A percentile compares a stretch with the other conserved stretches of the same genome.
Evolutionary conservation across 306 rosid genomes (phyloP).

Genomic region (Cicer arietinum): DNA sequence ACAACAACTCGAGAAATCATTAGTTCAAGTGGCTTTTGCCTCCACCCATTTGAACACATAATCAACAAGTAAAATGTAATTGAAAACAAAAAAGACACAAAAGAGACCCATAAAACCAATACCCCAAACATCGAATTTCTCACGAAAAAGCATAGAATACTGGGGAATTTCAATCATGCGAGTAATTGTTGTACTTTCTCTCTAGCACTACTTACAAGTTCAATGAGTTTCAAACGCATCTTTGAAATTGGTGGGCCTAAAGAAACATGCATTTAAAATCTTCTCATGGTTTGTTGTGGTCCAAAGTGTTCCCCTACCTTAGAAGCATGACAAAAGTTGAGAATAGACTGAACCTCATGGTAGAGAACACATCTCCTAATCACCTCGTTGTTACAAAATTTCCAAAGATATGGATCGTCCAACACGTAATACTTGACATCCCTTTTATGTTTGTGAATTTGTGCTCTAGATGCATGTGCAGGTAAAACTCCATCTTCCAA

Average conservation of each 20-base stretch:
- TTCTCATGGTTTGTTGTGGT: too few species aligned
- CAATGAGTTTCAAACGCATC: neutral
- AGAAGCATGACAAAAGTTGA: too few species aligned
- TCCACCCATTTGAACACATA: too few species aligned
- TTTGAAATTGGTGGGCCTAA: too few species aligned
- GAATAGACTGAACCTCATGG: neutral
- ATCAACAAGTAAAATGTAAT: too few species aligned
- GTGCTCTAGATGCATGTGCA: neutral
- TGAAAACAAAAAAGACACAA: too few species aligned
- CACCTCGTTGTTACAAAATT: neutral
- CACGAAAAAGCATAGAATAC: too few species aligned
- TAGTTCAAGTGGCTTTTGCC: too few species aligned
- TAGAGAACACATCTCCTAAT: neutral
- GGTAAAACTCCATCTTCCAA: neutral
- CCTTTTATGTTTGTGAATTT: neutral
- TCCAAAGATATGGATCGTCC: slow-evolving; percentile 7
- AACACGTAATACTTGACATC: neutral
- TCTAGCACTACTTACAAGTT: neutral
- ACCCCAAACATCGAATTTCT: too few species aligned
- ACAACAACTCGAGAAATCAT: neutral
- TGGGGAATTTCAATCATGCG: neutral
- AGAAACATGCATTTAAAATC: too few species aligned
- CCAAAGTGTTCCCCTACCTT: too few species aligned
- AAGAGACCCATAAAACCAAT: too few species aligned
- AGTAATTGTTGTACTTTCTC: neutral